A percentile compares a stretch with the other conserved stretches of the same genome.
Conservation (phyloP, 805 yeast genomes). For the Ogataea angusta region DNA sequence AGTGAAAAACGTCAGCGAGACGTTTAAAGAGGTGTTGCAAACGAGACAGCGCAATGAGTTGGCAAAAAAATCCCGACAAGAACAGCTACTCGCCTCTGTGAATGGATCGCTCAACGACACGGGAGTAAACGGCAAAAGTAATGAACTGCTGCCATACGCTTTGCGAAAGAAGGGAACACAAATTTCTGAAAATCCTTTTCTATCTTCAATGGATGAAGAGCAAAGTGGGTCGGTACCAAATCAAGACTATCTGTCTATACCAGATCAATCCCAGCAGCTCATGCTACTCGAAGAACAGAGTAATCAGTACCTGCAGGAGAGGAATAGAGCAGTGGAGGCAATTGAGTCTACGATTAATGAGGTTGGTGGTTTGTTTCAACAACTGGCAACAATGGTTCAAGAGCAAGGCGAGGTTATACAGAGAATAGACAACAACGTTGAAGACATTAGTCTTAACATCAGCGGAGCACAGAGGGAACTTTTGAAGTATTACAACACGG, state of each 20-base stretch:
- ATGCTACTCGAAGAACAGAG: constrained; percentile 83
- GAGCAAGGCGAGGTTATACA: constrained; percentile 97
- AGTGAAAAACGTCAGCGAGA: constrained; percentile 88
- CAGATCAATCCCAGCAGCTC: constrained; percentile 81
- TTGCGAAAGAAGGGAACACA: constrained; percentile 21
- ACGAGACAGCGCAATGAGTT: constrained; percentile 81
- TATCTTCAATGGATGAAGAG: constrained; percentile 24
- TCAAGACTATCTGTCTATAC: constrained; percentile 61
- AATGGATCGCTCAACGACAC: constrained; percentile 18
- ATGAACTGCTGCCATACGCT: constrained; percentile 27
- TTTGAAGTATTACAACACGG: constrained; percentile 81
- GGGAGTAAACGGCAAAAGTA: constrained; percentile 5
- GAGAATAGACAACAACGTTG: constrained; percentile 91
- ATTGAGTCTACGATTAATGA: constrained; percentile 97
- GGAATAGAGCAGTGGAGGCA: constrained; percentile 90
- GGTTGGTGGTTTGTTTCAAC: constrained; percentile 91
- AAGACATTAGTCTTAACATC: constrained; percentile 85
- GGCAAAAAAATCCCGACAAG: constrained; percentile 76
- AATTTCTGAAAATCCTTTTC: constrained; percentile 37
- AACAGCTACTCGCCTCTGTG: constrained; percentile 66
- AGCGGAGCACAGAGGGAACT: constrained; percentile 93
- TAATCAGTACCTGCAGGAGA: constrained; percentile 69
- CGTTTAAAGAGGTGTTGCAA: constrained; percentile 86
- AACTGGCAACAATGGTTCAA: constrained; percentile 94
- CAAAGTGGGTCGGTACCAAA: constrained; percentile 33